Evolutionary conservation across 441 rosid genomes (phyloP).

Genomic region (Pelargonium australe): DNA sequence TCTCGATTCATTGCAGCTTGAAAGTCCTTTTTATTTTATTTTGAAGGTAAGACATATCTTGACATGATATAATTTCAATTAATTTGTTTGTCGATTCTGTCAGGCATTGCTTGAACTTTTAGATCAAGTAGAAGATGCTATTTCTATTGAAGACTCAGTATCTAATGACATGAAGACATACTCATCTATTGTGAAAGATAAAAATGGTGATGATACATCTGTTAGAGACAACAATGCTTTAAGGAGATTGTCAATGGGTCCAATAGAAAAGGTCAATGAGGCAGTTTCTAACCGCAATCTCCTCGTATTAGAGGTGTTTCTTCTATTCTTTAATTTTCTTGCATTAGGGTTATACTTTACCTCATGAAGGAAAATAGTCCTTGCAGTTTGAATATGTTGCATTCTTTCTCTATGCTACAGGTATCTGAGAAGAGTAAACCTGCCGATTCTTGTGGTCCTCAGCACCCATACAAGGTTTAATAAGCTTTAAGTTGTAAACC

Average conservation of each 20-base stretch:
- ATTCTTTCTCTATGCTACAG: constrained; percentile 30
- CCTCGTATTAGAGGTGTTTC: constrained; percentile 81
- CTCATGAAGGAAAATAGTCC: constrained; percentile 13
- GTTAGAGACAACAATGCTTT: constrained; percentile 20
- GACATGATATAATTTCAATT: constrained; percentile 13
- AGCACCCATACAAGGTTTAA: constrained; percentile 59
- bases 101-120: constrained; percentile 88
- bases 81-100: constrained; percentile 20
- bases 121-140: constrained; percentile 94
- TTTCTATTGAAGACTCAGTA: constrained; percentile 58
- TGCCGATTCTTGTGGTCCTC: constrained; percentile 34
- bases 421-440: constrained; percentile 61
- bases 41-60: not conserved
- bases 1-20: not conserved
- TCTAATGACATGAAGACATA: constrained; percentile 28
- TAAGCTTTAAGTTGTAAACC: constrained; percentile 12
- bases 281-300: constrained; percentile 37
- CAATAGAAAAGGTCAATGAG: constrained; percentile 25
- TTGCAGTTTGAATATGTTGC: constrained; percentile 18
- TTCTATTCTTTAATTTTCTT: not conserved
- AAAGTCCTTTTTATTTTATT: not conserved
- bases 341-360: not conserved
- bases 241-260: constrained; percentile 26
- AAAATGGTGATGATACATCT: constrained; percentile 26
- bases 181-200: constrained; percentile 37